Percentiles rank a stretch among this genome's conserved stretches.
phyloP scores from a whole-genome alignment of 805 yeast genomes.

The Brettanomyces anomalus region DNA sequence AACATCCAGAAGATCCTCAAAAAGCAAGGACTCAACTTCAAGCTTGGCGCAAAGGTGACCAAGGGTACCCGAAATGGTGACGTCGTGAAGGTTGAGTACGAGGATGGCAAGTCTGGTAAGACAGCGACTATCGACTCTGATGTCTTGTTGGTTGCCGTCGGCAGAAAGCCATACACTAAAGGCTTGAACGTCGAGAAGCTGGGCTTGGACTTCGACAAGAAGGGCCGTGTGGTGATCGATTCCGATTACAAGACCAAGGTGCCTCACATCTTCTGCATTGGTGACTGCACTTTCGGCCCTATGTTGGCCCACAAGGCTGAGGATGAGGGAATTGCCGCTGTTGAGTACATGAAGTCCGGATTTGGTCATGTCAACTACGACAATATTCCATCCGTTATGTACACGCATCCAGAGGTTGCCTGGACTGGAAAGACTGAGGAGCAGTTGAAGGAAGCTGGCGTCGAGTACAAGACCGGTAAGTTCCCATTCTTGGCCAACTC shows the following conservation, averaged over 20 bases:
- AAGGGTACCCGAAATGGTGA: slow-evolving; percentile 87
- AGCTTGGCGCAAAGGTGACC: slow-evolving; percentile 84
- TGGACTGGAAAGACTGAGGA: slow-evolving; percentile 95
- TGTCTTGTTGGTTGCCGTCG: slow-evolving; percentile 92
- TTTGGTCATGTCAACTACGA: slow-evolving; percentile 98
- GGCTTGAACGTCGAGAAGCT: slow-evolving; percentile 83
- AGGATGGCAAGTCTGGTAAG: slow-evolving; percentile 81
- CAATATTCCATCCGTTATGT: slow-evolving; percentile 97
- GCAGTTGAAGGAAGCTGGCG: slow-evolving; percentile 56
- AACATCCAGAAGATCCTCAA: slow-evolving; percentile 79
- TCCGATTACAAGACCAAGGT: slow-evolving; percentile 85
- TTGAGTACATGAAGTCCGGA: slow-evolving; percentile 85
- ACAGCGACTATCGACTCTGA: slow-evolving; percentile 78
- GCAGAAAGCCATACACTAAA: slow-evolving; percentile 94
- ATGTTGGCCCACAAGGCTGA: slow-evolving; percentile 99
- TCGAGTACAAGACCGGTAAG: slow-evolving; percentile 88
- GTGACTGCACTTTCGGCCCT: slow-evolving; percentile 97
- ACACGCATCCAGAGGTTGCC: slow-evolving; percentile 98
- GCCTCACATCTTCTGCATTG: slow-evolving; percentile 93
- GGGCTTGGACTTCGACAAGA: slow-evolving; percentile 85
- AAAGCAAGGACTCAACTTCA: slow-evolving; percentile 94
- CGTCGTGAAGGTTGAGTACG: slow-evolving; percentile 75
- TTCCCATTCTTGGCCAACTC: slow-evolving; percentile 99
- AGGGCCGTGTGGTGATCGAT: slow-evolving; percentile 91
- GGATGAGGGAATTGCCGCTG: slow-evolving; percentile 99